A percentile compares a stretch with the other conserved stretches of the same genome.
phyloP scores from a whole-genome alignment of 2,329 filamentous ascomycete genomes.

The Aspergillus puulaauensis region DNA sequence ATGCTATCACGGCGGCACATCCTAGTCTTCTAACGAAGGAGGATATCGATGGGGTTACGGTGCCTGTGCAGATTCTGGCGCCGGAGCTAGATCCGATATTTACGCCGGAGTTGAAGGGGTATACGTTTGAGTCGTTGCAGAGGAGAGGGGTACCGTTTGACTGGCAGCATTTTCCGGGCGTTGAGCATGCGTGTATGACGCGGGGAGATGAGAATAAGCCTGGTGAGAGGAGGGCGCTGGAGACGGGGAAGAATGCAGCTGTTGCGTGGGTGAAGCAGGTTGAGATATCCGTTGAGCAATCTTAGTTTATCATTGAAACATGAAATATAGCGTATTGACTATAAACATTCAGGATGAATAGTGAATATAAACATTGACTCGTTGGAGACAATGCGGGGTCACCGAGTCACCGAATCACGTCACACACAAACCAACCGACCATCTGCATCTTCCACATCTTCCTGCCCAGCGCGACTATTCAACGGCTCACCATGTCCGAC shows the following conservation, averaged over 20 bases:
- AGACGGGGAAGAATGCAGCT: slow-evolving; percentile 48
- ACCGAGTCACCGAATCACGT: no score
- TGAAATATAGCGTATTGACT: no score
- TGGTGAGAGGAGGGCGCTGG: slow-evolving; percentile 47
- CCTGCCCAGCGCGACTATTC: not conserved
- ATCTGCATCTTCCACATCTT: no score
- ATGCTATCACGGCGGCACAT: slow-evolving; percentile 48
- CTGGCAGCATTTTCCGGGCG: slow-evolving; percentile 53
- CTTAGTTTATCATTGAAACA: no score
- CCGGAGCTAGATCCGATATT: slow-evolving; percentile 50
- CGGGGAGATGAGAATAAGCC: slow-evolving; percentile 42
- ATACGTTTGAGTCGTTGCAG: slow-evolving; percentile 42
- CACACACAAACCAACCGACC: no score
- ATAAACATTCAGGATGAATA: no score
- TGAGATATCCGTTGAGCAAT: not conserved
- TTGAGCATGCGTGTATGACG: slow-evolving; percentile 48
- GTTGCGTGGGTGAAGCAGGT: slow-evolving; percentile 45
- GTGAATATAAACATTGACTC: no score
- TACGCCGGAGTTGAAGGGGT: slow-evolving; percentile 48
- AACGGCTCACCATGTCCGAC: slow-evolving; percentile 17
- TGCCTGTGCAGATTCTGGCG: slow-evolving; percentile 54
- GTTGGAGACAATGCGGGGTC: no score
- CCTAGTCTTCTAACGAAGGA: slow-evolving; percentile 44
- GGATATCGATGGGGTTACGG: slow-evolving; percentile 48
- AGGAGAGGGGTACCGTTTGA: slow-evolving; percentile 45